phyloP scores from a whole-genome alignment of 805 yeast species.

The Spencermartinsiella europaea region DNA sequence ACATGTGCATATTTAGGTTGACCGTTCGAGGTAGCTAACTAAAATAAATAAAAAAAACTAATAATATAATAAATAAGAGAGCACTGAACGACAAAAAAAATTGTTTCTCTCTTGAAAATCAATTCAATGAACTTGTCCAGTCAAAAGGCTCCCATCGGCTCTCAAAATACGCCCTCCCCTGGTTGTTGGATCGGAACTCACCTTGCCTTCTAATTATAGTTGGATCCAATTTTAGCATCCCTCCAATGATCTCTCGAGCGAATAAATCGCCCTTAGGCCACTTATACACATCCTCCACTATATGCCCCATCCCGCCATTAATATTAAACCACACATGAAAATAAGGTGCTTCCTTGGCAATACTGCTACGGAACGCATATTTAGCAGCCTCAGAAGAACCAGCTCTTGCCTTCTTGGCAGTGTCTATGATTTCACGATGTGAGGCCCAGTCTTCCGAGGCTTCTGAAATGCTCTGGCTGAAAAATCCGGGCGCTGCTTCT shows the following conservation, averaged over 20 bases:
- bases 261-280: conserved; percentile 47
- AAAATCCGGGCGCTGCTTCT: conserved; percentile 36
- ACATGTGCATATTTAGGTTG: too few species aligned
- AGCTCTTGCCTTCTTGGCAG: conserved; percentile 26
- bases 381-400: conserved; percentile 21
- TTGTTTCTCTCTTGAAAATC: too few species aligned
- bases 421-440: conserved; percentile 38
- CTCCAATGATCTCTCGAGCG: conserved; percentile 44
- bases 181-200: conserved; percentile 25
- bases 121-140: conserved; percentile 23
- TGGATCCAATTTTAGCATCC: conserved; percentile 38
- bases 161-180: conserved; percentile 32
- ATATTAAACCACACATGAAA: conserved; percentile 47
- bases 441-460: conserved; percentile 38
- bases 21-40: neutral
- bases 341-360: conserved; percentile 46
- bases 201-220: conserved; percentile 33
- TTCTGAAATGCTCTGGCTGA: conserved; percentile 38
- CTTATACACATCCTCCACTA: conserved; percentile 36
- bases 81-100: too few species aligned
- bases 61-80: neutral
- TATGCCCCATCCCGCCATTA: conserved; percentile 48
- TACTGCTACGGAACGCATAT: conserved; percentile 27
- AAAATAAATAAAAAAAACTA: neutral
- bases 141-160: conserved; percentile 35